Percentiles rank a stretch among this genome's conserved stretches.
phyloP scores from a whole-genome alignment of 2,329 filamentous ascomycete species.

The Stachybotrys echinatus region DNA sequence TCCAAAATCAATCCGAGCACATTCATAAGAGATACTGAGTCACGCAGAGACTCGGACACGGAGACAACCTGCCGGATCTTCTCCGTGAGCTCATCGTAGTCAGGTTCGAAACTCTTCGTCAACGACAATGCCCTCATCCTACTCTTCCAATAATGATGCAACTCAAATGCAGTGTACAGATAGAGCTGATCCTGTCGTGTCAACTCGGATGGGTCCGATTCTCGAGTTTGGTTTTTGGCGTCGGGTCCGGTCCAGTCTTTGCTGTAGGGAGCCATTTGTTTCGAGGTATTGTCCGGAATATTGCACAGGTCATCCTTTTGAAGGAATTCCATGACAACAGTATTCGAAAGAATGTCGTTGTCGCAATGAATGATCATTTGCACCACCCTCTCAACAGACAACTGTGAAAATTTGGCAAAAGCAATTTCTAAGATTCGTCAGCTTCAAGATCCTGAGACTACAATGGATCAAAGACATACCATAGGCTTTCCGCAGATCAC shows the following conservation, averaged over 20 bases:
- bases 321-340: constrained; percentile 93
- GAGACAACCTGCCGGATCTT: constrained; percentile 82
- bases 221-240: constrained; percentile 69
- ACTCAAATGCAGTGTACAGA: constrained; percentile 84
- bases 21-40: constrained; percentile 92
- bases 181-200: constrained; percentile 96
- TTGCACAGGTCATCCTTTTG: constrained; percentile 90
- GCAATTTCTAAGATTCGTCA: constrained; percentile 63
- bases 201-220: constrained; percentile 81
- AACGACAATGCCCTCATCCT: constrained; percentile 87
- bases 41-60: constrained; percentile 83
- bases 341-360: constrained; percentile 78
- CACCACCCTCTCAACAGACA: constrained; percentile 76
- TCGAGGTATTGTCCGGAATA: constrained; percentile 83
- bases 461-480: constrained; percentile 42
- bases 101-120: constrained; percentile 75
- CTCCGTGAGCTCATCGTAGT: constrained; percentile 86
- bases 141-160: constrained; percentile 98
- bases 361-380: constrained; percentile 97
- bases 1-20: constrained; percentile 93
- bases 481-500: constrained; percentile 82
- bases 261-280: constrained; percentile 90
- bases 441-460: constrained; percentile 4
- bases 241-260: constrained; percentile 94
- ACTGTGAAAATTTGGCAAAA: constrained; percentile 85